phyloP scores from a whole-genome alignment of 305 asterid genomes.

The Ilex paraguariensis region DNA sequence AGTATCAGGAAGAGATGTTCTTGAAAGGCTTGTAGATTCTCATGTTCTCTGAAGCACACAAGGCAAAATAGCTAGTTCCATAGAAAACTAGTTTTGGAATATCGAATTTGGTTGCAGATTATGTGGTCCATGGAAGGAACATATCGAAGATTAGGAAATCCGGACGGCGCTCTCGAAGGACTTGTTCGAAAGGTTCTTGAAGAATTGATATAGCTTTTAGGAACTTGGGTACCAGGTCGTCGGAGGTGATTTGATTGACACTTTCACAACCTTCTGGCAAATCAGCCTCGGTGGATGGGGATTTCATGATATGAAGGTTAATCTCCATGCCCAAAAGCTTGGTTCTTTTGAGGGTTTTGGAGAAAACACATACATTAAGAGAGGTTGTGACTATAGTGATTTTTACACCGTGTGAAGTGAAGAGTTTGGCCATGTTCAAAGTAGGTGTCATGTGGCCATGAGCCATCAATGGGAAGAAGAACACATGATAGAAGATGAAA shows the following conservation, averaged over 20 bases:
- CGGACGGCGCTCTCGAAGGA: conserved; percentile 27
- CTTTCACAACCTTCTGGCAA: conserved; percentile 26
- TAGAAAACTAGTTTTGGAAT: conserved; percentile 35
- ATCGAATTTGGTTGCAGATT: conserved; percentile 28
- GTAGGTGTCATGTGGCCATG: conserved; percentile 58
- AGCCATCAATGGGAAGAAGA: conserved; percentile 43
- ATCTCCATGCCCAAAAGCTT: too few relatives aligned
- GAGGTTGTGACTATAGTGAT: conserved; percentile 54
- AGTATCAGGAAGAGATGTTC: conserved; percentile 18
- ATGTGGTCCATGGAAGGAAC: too few relatives aligned
- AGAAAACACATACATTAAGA: conserved; percentile 15
- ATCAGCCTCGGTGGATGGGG: conserved; percentile 32
- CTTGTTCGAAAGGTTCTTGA: conserved; percentile 24
- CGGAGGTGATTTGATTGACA: conserved; percentile 37
- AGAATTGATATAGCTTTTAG: conserved; percentile 11
- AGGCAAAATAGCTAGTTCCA: too few relatives aligned
- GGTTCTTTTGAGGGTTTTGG: conserved; percentile 27
- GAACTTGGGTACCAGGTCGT: conserved; percentile 16
- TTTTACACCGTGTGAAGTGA: too few relatives aligned
- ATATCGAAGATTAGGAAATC: too few relatives aligned
- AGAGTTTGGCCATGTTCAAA: conserved; percentile 49
- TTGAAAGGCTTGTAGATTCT: conserved; percentile 17
- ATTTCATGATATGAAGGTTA: conserved; percentile 17
- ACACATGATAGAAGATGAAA: too few relatives aligned
- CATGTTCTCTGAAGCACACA: conserved; percentile 7